These are phyloP conservation scores for Penicillium soppii DNA, from an alignment of 495 filamentous ascomycete species.

Conservation along the genomic window DNA sequence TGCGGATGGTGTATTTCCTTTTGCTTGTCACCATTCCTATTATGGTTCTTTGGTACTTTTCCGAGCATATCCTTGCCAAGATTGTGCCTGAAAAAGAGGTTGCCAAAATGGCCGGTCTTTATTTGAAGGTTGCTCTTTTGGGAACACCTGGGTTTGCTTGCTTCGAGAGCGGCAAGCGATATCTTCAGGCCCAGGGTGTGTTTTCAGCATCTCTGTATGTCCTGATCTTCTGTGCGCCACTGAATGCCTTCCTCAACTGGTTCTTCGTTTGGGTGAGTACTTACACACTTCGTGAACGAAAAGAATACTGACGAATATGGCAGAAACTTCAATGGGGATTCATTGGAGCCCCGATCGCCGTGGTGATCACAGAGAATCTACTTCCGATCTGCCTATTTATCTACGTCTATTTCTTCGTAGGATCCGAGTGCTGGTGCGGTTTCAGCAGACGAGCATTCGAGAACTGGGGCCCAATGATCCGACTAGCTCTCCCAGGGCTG, in stretches of 20 bases:
- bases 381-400: constrained; percentile 71
- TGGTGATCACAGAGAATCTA: constrained; percentile 78
- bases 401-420: constrained; percentile 61
- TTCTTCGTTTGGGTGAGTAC: constrained; percentile 66
- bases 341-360: constrained; percentile 79
- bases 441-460: constrained; percentile 65
- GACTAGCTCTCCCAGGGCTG: constrained; percentile 79
- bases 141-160: constrained; percentile 69
- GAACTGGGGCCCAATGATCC: constrained; percentile 88
- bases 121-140: constrained; percentile 63
- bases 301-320: constrained; percentile 2
- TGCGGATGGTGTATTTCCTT: constrained; percentile 68
- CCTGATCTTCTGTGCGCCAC: constrained; percentile 65
- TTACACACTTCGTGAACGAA: not conserved
- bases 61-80: constrained; percentile 55
- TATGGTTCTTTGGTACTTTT: constrained; percentile 60
- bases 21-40: constrained; percentile 66
- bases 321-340: constrained; percentile 74
- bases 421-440: constrained; percentile 75
- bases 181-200: constrained; percentile 71
- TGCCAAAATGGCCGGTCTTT: constrained; percentile 62
- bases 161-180: constrained; percentile 73
- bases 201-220: constrained; percentile 68
- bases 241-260: constrained; percentile 75
- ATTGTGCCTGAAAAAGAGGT: constrained; percentile 68